Evolutionary conservation across 768 basidiomycete genomes (phyloP).

Genomic region (Russula griseocarnosa): DNA sequence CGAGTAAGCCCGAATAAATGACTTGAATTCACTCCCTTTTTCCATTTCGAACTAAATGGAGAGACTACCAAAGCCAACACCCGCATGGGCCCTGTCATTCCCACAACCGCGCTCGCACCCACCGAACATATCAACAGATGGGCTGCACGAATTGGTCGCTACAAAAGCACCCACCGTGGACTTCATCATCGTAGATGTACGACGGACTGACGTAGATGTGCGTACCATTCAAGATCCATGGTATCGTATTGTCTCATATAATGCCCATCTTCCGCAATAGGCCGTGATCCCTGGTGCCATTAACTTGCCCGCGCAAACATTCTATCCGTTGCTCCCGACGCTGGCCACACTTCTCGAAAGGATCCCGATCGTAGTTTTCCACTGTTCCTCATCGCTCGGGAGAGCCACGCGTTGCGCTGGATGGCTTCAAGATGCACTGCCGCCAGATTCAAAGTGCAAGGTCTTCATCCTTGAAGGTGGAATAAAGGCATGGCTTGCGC

Average conservation of each 20-base stretch:
- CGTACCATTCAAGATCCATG: background rate
- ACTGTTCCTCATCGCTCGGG: slow-evolving; percentile 30
- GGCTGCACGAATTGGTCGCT: slow-evolving; percentile 30
- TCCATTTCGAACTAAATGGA: slow-evolving; percentile 1
- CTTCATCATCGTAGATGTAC: slow-evolving; percentile 39
- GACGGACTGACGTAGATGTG: slow-evolving; percentile 41
- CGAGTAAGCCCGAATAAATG: background rate
- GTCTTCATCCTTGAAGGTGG: slow-evolving; percentile 31
- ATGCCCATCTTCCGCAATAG: slow-evolving; percentile 9
- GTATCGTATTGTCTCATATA: background rate
- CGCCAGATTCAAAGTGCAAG: slow-evolving; percentile 20
- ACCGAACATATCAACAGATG: slow-evolving; percentile 27
- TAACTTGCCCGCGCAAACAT: slow-evolving; percentile 45
- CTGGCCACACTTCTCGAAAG: slow-evolving; percentile 34
- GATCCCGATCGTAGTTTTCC: slow-evolving; percentile 32
- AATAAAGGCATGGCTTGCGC: slow-evolving; percentile 30
- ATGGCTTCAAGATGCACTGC: slow-evolving; percentile 31
- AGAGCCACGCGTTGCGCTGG: slow-evolving; percentile 30
- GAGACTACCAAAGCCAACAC: slow-evolving; percentile 12
- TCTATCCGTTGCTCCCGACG: slow-evolving; percentile 38
- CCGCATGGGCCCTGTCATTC: slow-evolving; percentile 27
- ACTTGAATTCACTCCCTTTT: background rate
- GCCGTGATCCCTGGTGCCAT: slow-evolving; percentile 37
- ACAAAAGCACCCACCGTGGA: slow-evolving; percentile 29
- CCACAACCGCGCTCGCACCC: slow-evolving; percentile 28